phyloP scores from a whole-genome alignment of 768 basidiomycete genomes.

The Mycena galopus region DNA sequence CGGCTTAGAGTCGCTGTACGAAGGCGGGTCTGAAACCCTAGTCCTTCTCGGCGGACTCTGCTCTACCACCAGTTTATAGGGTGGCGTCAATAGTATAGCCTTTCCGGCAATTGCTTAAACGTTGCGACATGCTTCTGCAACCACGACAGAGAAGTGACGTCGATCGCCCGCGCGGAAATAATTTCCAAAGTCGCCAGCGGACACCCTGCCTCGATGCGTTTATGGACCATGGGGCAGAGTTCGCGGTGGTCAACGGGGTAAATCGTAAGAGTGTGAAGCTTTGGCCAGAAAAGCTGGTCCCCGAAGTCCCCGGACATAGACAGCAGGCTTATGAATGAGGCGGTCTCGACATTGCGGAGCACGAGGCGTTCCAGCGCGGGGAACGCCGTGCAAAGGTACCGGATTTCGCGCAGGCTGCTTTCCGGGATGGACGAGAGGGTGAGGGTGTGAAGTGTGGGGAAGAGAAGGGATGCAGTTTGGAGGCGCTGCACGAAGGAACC shows the following conservation, averaged over 20 bases:
- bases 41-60: too few species aligned
- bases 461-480: neutral
- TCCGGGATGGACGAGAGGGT: neutral
- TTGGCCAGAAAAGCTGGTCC: too few species aligned
- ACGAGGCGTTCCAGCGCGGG: conserved; percentile 2
- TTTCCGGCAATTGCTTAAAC: neutral
- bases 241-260: conserved; percentile 1
- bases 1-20: too few species aligned
- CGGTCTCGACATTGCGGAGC: neutral
- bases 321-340: conserved; percentile 1
- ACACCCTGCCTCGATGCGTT: neutral
- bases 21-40: too few species aligned
- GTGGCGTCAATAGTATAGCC: neutral
- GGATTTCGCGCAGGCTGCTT: neutral
- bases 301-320: conserved; percentile 7
- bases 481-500: conserved; percentile 2
- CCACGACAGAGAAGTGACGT: neutral
- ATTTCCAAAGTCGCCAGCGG: neutral
- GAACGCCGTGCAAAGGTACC: conserved; percentile 5
- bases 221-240: conserved; percentile 5
- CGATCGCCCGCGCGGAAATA: neutral
- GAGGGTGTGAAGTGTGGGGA: neutral
- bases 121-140: conserved; percentile 6
- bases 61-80: neutral
- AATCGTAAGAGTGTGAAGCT: neutral